Evolutionary conservation across 768 basidiomycete genomes (phyloP).

Genomic region (Macrolepiota dolichaula): DNA sequence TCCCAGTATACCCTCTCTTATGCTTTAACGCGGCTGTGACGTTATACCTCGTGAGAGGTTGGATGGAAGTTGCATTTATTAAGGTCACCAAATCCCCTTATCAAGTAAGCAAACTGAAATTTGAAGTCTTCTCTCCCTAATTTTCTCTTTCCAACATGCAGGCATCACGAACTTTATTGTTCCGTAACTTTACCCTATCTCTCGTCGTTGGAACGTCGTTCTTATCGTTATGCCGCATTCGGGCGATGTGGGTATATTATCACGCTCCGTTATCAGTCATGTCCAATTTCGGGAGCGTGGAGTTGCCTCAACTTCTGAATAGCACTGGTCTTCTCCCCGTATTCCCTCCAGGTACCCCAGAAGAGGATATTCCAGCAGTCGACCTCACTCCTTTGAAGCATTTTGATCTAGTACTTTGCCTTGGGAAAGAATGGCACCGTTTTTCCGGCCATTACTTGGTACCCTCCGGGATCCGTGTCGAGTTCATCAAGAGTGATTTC

Average conservation of each 20-base stretch:
- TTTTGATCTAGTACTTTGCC: slow-evolving; percentile 76
- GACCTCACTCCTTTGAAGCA: slow-evolving; percentile 66
- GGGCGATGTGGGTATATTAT: slow-evolving; percentile 87
- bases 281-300: slow-evolving; percentile 67
- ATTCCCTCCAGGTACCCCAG: slow-evolving; percentile 29
- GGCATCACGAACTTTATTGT: slow-evolving; percentile 76
- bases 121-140: background rate
- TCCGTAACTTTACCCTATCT: slow-evolving; percentile 71
- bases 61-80: slow-evolving; percentile 78
- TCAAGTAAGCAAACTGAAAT: slow-evolving; percentile 47
- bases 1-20: slow-evolving; percentile 85
- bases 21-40: slow-evolving; percentile 95
- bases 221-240: slow-evolving; percentile 74
- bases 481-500: slow-evolving; percentile 91
- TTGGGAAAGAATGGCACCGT: slow-evolving; percentile 94
- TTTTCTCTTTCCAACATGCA: slow-evolving; percentile 25
- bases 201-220: slow-evolving; percentile 63
- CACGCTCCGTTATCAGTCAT: slow-evolving; percentile 79
- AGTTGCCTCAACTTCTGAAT: slow-evolving; percentile 82
- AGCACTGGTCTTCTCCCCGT: slow-evolving; percentile 59
- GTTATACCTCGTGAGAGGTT: slow-evolving; percentile 81
- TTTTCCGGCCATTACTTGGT: slow-evolving; percentile 91
- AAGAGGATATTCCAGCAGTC: slow-evolving; percentile 47
- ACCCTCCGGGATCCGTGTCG: slow-evolving; percentile 76
- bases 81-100: slow-evolving; percentile 81